phyloP scores from a whole-genome alignment of 306 rosid species.

The Herpetospermum pedunculosum region DNA sequence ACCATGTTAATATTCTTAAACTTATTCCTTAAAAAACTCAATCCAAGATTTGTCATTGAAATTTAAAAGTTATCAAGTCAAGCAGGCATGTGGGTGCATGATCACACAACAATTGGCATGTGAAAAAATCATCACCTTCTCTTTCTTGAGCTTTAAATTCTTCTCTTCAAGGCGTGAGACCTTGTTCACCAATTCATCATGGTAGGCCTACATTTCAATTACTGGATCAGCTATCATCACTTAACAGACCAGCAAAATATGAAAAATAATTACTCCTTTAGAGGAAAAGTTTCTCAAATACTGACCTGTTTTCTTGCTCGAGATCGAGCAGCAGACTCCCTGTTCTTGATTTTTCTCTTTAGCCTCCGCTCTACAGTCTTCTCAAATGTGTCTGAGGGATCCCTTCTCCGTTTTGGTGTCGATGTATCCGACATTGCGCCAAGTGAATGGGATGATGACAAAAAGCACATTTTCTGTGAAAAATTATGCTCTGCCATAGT shows the following conservation, averaged over 20 bases:
- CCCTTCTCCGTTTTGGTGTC: slow-evolving; percentile 42
- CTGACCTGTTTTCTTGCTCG: slow-evolving; percentile 80
- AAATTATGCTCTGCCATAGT: slow-evolving; percentile 21
- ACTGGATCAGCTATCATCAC: slow-evolving; percentile 8
- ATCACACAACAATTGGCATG: background rate
- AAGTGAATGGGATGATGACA: slow-evolving; percentile 41
- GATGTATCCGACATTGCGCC: slow-evolving; percentile 44
- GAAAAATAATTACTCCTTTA: slow-evolving; percentile 2
- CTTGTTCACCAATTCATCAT: slow-evolving; percentile 56
- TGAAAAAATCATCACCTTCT: slow-evolving; percentile 32
- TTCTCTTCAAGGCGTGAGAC: slow-evolving; percentile 52
- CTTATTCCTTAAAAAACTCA: background rate
- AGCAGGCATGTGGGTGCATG: background rate
- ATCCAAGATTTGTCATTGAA: background rate
- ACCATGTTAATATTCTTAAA: too few relatives aligned
- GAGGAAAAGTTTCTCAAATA: background rate
- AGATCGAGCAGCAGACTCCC: slow-evolving; percentile 88
- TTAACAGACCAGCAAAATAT: background rate
- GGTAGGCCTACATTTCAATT: slow-evolving; percentile 38
- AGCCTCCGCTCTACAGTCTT: slow-evolving; percentile 61
- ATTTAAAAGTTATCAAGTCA: background rate
- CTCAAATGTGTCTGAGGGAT: slow-evolving; percentile 43
- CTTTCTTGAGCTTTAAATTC: slow-evolving; percentile 52
- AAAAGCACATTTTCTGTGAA: slow-evolving; percentile 28
- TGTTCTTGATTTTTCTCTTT: slow-evolving; percentile 75